These are phyloP conservation scores for Hypsizygus marmoreus DNA, from an alignment of 768 basidiomycete genomes.

Conservation along the genomic window DNA sequence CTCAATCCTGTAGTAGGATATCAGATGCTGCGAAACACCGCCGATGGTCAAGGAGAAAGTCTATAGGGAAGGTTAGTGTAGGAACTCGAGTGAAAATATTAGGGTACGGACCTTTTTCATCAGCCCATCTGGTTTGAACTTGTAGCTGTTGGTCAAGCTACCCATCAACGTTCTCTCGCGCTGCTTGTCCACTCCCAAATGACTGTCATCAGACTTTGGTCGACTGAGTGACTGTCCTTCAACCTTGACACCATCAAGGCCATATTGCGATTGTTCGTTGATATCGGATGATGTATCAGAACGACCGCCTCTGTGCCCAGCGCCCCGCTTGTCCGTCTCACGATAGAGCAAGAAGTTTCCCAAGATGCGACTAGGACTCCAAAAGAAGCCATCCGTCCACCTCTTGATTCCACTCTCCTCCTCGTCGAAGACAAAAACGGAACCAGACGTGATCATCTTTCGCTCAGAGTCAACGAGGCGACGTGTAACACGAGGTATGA, in stretches of 20 bases:
- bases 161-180: constrained; percentile 85
- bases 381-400: constrained; percentile 97
- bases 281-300: constrained; percentile 38
- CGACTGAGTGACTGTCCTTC: constrained; percentile 60
- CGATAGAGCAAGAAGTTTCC: constrained; percentile 96
- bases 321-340: constrained; percentile 84
- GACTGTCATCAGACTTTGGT: constrained; percentile 50
- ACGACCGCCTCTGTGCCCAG: constrained; percentile 58
- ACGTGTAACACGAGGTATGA: constrained; percentile 90
- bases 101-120: constrained; percentile 86
- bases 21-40: constrained; percentile 87
- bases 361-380: constrained; percentile 91
- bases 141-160: constrained; percentile 89
- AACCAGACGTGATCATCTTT: constrained; percentile 90
- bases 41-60: constrained; percentile 89
- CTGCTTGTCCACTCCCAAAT: constrained; percentile 62
- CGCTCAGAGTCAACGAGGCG: constrained; percentile 91
- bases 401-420: constrained; percentile 96
- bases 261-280: constrained; percentile 35
- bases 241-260: constrained; percentile 24
- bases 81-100: not conserved
- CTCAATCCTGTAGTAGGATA: constrained; percentile 92
- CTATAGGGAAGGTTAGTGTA: constrained; percentile 40
- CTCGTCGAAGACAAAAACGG: constrained; percentile 97
- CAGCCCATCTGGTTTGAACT: constrained; percentile 90